Conservation (phyloP, 805 yeast genomes). For the Candida namnaoensis region DNA sequence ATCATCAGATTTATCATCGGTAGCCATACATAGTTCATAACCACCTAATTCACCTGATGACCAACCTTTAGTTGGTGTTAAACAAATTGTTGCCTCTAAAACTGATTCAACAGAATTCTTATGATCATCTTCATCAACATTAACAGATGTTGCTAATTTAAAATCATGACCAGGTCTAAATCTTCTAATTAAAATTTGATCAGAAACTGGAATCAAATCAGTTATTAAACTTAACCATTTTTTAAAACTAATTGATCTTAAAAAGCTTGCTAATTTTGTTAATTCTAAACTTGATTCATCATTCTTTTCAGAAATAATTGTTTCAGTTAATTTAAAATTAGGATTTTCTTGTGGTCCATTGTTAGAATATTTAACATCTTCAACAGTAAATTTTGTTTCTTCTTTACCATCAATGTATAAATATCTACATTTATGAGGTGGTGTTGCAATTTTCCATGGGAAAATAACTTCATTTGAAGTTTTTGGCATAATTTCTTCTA, state of each 20-base stretch:
- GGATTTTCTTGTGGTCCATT: conserved; percentile 40
- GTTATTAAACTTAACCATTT: conserved; percentile 66
- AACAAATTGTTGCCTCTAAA: conserved; percentile 71
- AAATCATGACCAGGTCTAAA: conserved; percentile 95
- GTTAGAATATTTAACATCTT: conserved; percentile 24
- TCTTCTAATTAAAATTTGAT: conserved; percentile 67
- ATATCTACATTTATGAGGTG: conserved; percentile 89
- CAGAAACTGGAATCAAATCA: conserved; percentile 49
- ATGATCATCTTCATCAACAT: conserved; percentile 27
- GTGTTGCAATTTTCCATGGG: conserved; percentile 90
- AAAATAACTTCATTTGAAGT: conserved; percentile 40
- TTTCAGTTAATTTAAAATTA: conserved; percentile 34
- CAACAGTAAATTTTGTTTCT: conserved; percentile 20
- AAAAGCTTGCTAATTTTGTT: conserved; percentile 45
- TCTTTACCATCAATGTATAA: conserved; percentile 69
- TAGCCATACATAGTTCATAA: conserved; percentile 82
- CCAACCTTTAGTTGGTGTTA: conserved; percentile 85
- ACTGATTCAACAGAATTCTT: conserved; percentile 24
- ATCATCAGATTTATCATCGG: conserved; percentile 32
- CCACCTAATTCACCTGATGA: conserved; percentile 89
- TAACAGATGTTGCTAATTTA: conserved; percentile 70
- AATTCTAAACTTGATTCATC: conserved; percentile 30
- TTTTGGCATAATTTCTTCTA: conserved; percentile 53
- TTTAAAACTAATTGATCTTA: conserved; percentile 53
- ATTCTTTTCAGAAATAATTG: conserved; percentile 4